Evolutionary conservation across 495 filamentous ascomycete species (phyloP).

Genomic region (Xylaria nigripes): DNA sequence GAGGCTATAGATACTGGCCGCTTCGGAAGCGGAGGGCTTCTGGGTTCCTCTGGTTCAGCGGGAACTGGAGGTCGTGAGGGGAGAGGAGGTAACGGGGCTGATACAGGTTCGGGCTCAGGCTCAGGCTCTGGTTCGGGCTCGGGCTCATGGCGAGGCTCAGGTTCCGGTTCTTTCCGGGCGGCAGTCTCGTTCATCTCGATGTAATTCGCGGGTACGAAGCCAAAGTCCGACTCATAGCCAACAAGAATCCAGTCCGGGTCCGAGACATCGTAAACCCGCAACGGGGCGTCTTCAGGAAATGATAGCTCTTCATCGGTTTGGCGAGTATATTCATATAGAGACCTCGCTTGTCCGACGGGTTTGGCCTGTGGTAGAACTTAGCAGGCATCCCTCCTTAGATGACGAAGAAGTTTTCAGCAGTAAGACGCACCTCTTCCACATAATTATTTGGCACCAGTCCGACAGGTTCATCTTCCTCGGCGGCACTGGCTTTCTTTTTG

Average conservation of each 20-base stretch:
- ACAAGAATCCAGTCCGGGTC: constrained; percentile 97
- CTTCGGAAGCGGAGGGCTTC: constrained; percentile 29
- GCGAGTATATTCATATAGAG: constrained; percentile 90
- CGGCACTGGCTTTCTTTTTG: constrained; percentile 87
- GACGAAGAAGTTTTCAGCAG: neutral
- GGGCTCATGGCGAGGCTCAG: constrained; percentile 1
- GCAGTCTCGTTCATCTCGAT: constrained; percentile 55
- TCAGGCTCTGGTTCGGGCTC: constrained; percentile 7
- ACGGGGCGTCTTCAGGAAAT: constrained; percentile 78
- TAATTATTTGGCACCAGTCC: constrained; percentile 95
- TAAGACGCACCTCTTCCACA: constrained; percentile 75
- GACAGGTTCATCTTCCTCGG: constrained; percentile 90
- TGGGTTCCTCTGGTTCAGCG: constrained; percentile 36
- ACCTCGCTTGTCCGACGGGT: constrained; percentile 66
- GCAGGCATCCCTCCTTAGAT: constrained; percentile 4
- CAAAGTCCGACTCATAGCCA: constrained; percentile 74
- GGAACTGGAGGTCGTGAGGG: constrained; percentile 18
- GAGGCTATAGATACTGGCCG: constrained; percentile 17
- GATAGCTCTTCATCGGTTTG: constrained; percentile 98
- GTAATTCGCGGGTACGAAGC: constrained; percentile 96
- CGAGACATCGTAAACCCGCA: constrained; percentile 79
- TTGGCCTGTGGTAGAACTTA: constrained; percentile 47
- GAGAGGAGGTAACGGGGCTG: constrained; percentile 15
- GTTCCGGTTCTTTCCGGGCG: constrained; percentile 14
- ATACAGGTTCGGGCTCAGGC: neutral